Percentiles rank a stretch among this genome's conserved stretches.
phyloP scores from a whole-genome alignment of 176 grass and related monocot genomes.

The Pontederia paniculata region DNA sequence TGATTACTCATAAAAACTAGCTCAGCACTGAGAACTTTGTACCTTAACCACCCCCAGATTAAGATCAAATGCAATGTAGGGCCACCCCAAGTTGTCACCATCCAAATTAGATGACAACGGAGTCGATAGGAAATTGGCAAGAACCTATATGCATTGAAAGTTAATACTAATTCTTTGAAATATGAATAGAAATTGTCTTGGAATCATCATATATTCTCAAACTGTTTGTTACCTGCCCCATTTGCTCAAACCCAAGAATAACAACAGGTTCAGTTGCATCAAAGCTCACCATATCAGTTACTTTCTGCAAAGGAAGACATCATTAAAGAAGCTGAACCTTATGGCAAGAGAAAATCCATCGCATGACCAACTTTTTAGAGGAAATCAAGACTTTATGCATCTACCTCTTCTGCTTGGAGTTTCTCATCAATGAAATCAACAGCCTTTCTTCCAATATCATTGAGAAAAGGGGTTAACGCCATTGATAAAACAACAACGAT shows the following conservation, averaged over 20 bases:
- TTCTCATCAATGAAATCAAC: conserved; percentile 62
- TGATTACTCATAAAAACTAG: not conserved
- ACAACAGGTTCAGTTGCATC: conserved; percentile 79
- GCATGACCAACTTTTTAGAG: not conserved
- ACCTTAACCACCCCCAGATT: conserved; percentile 93
- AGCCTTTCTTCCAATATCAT: conserved; percentile 75
- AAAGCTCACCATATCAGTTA: conserved; percentile 46
- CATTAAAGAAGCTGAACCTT: not conserved
- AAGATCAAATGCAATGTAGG: conserved; percentile 92
- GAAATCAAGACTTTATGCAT: not conserved
- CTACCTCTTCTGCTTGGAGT: conserved; percentile 66
- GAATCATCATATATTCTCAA: not conserved
- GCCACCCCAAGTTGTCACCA: conserved; percentile 46
- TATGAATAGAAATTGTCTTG: too few relatives aligned
- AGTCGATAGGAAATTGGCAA: conserved; percentile 82
- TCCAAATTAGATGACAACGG: conserved; percentile 68
- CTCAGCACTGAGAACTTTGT: not conserved
- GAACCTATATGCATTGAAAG: conserved; percentile 36
- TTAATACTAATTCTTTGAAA: not conserved
- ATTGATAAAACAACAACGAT: conserved; percentile 96
- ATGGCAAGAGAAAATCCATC: not conserved
- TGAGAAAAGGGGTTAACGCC: conserved; percentile 89
- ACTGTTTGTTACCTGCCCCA: conserved; percentile 54
- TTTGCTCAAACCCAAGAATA: conserved; percentile 91
- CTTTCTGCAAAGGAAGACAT: conserved; percentile 46